Evolutionary conservation across 176 grass and related monocot species (phyloP), one percentile per base, ranked within the genome.

Genomic region (Hsuehochloa calcarea): DNA sequence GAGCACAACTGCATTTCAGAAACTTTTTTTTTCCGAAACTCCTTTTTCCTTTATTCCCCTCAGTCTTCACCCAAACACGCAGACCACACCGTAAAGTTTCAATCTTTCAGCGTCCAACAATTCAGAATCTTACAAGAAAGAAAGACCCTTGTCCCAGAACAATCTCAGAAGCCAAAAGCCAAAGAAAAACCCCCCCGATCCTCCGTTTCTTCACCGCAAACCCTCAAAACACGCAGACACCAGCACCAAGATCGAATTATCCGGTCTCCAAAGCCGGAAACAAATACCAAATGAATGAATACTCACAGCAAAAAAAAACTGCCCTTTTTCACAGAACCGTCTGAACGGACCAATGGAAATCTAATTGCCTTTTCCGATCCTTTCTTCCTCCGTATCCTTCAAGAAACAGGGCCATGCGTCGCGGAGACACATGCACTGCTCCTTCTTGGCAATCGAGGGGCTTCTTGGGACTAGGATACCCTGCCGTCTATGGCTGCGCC

Each of bases 401-500:
- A 37, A 74, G 34, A 73, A 79, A 62, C 59, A 60, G 58, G 56
- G 64, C 43, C 78, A 70, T 89, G 59, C 77, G 62, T 52, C 29
- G 65, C 43, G 31, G 72, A 71, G 65, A 49, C 58, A 22, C 79
- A 78, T 86, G 84, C 84, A 74, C 80, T 52, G 73, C 15, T 86
- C 49, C 43, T 22, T 52, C 54, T 83, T 69, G 69, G 10, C 79
- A 60, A 41, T 83, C 68, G 75, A 65, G 61, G 31, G 82, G 75
- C 16, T 74, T 85, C 82, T 75, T 47, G 74, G 87, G 47, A 38
- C 26, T 75, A 78, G 88, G 62, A 73, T 47, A 65, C 34, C 52
- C 71, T 38, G 78, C 70, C 31, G 68, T 75, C 80, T 68, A 34
- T 69, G 68, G 29, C 75, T 22, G 41, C 74, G 61, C 52, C 64